A percentile compares a stretch with the other conserved stretches of the same genome.
These are phyloP conservation scores for Polytolypa hystricis DNA, from an alignment of 2,329 filamentous ascomycete species.

Conservation along the genomic window DNA sequence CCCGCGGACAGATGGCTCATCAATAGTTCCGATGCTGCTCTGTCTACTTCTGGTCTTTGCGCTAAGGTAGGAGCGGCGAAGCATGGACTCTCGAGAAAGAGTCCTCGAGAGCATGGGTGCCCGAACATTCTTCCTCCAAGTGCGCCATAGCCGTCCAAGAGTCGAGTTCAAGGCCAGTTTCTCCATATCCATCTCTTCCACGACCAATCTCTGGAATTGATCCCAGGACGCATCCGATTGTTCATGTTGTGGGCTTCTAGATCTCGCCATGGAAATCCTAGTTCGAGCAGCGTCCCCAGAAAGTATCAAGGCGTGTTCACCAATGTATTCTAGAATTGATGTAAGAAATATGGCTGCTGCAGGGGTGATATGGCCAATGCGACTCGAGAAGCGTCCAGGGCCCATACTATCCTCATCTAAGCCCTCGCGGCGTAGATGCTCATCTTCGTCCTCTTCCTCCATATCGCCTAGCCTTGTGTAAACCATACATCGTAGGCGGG, in stretches of 20 bases:
- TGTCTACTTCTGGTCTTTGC: constrained; percentile 23
- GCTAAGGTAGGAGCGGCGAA: constrained; percentile 19
- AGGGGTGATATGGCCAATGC: constrained; percentile 63
- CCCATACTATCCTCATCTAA: constrained; percentile 46
- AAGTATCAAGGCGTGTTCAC: constrained; percentile 79
- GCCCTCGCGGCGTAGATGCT: constrained; percentile 70
- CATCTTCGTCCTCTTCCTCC: constrained; percentile 95
- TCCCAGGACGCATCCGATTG: constrained; percentile 35
- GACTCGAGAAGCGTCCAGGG: constrained; percentile 45
- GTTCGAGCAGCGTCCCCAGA: constrained; percentile 67
- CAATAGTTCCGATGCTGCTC: constrained; percentile 27
- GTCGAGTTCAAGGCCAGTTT: constrained; percentile 82
- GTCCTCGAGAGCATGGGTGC: constrained; percentile 28
- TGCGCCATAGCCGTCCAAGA: constrained; percentile 80
- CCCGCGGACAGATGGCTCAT: constrained; percentile 18
- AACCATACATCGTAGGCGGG: constrained; percentile 90
- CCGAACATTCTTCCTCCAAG: constrained; percentile 70
- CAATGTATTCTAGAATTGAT: constrained; percentile 86
- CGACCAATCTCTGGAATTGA: constrained; percentile 56
- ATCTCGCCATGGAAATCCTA: constrained; percentile 42
- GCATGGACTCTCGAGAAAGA: constrained; percentile 31
- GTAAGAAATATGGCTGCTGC: constrained; percentile 93
- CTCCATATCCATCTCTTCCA: constrained; percentile 87
- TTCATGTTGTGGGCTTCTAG: constrained; percentile 26
- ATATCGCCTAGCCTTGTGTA: constrained; percentile 93